Evolutionary conservation across 2,329 filamentous ascomycete genomes (phyloP).

Genomic region (Monosporascus sp.): DNA sequence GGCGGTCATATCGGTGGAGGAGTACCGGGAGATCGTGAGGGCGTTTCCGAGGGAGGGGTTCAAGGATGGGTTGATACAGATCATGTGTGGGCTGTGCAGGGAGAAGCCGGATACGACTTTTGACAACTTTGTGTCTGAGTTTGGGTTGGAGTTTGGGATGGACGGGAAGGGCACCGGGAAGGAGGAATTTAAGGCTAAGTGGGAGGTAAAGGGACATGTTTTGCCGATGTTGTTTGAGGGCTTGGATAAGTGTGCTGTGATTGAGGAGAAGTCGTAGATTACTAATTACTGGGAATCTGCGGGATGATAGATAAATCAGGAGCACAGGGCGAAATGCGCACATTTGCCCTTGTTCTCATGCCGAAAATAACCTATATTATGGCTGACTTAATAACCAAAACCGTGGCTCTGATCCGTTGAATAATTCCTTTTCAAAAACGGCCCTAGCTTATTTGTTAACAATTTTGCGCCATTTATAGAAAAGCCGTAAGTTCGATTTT

Average conservation of each 20-base stretch:
- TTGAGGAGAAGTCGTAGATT: too few species aligned
- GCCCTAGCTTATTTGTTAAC: too few species aligned
- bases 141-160: slow-evolving; percentile 11
- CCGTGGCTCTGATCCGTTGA: too few species aligned
- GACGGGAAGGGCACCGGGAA: slow-evolving; percentile 12
- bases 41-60: slow-evolving; percentile 14
- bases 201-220: not conserved
- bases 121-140: slow-evolving; percentile 13
- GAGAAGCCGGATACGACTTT: slow-evolving; percentile 15
- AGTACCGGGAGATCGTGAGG: slow-evolving; percentile 13
- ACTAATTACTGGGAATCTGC: too few species aligned
- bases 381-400: too few species aligned
- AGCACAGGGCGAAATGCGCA: too few species aligned
- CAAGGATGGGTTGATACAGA: slow-evolving; percentile 3
- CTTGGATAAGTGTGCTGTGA: too few species aligned
- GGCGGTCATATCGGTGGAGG: slow-evolving; percentile 10
- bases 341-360: not conserved
- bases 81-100: slow-evolving; percentile 15
- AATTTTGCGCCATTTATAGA: too few species aligned
- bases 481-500: too few species aligned
- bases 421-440: too few species aligned
- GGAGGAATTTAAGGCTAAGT: slow-evolving; percentile 9
- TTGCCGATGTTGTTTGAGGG: too few species aligned
- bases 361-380: not conserved
- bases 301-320: too few species aligned